Base-by-base conservation (phyloP, 352 stramenopile genomes). In the Phytophthora capsici region DNA sequence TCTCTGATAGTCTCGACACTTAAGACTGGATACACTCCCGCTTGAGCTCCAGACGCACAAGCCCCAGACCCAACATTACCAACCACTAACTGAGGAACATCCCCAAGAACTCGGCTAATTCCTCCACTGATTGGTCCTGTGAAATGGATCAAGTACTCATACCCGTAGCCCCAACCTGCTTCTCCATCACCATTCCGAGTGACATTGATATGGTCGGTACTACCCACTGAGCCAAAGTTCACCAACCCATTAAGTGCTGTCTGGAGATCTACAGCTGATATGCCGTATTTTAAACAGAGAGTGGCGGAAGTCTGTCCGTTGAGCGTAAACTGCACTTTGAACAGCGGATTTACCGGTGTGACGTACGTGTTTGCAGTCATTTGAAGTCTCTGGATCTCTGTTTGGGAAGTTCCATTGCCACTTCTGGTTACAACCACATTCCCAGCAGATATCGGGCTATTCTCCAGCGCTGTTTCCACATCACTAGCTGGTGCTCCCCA, bases 141-240 rank as follows among this genome's bases (percentile, higher is more conserved):
- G 41, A 92, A 95, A 23, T 78, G 53, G 48, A 95, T 79, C 7
- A 82, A 61, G 54, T 93, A 95, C 57, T 94, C 80, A 52, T 88
- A 95, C 0, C 87, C 87, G 56, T 88, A 95, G 8, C 87, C 87
- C 82, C 81, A 94, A 4, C 55, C 54, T 0, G 87, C 77, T 10
- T 78, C 68, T 0, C 85, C 87, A 36, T 94, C 85, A 0, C 87
- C 87, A 2, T 82, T 59, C 0, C 85, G 79, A 6, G 84, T 91
- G 0, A 94, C 85, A 26, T 81, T 78, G 14, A 94, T 71, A 41
- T 94, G 82, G n/a, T 78, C 10, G 5, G 81, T 70, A 7, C 44
- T 55, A 30, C 43, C 54, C 36, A 61, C 28, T 0, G 40, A 30
- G 3, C 40, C 64, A 1, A 95, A 64, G 38, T 80, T 88, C 43